Conservation (phyloP, 2,329 filamentous ascomycete genomes). For the Clarireedia homoeocarpa region DNA sequence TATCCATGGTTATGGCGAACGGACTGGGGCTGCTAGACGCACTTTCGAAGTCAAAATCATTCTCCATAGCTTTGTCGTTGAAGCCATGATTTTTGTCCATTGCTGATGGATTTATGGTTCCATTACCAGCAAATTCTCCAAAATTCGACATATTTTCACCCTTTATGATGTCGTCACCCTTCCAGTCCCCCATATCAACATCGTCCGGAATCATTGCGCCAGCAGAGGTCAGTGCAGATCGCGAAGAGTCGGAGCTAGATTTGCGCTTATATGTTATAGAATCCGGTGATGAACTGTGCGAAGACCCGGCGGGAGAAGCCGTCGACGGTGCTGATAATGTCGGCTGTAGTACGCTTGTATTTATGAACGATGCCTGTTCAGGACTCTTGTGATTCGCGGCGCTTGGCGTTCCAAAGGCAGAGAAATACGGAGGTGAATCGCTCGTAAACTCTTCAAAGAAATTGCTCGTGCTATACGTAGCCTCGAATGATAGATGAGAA, state of each 20-base stretch:
- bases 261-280: conserved; percentile 43
- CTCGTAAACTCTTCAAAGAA: conserved; percentile 26
- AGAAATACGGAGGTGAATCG: conserved; percentile 21
- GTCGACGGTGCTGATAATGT: conserved; percentile 24
- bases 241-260: conserved; percentile 39
- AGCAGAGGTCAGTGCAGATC: conserved; percentile 34
- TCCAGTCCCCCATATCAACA: conserved; percentile 38
- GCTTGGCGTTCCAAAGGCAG: conserved; percentile 22
- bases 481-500: conserved; percentile 25
- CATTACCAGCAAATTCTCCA: conserved; percentile 33
- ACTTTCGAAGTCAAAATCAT: conserved; percentile 50
- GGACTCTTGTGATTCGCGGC: conserved; percentile 13
- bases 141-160: conserved; percentile 34
- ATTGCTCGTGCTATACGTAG: conserved; percentile 26
- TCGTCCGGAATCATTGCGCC: conserved; percentile 39
- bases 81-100: conserved; percentile 31
- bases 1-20: conserved; percentile 24
- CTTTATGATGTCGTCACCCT: conserved; percentile 29
- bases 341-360: background rate
- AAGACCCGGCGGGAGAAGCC: conserved; percentile 32
- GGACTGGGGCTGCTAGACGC: conserved; percentile 49
- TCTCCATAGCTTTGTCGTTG: conserved; percentile 39
- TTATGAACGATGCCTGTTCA: conserved; percentile 5
- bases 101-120: conserved; percentile 32
- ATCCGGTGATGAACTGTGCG: conserved; percentile 44